Evolutionary conservation across 257 asterid genomes (phyloP).

Genomic region (Fraxinus pennsylvanica): DNA sequence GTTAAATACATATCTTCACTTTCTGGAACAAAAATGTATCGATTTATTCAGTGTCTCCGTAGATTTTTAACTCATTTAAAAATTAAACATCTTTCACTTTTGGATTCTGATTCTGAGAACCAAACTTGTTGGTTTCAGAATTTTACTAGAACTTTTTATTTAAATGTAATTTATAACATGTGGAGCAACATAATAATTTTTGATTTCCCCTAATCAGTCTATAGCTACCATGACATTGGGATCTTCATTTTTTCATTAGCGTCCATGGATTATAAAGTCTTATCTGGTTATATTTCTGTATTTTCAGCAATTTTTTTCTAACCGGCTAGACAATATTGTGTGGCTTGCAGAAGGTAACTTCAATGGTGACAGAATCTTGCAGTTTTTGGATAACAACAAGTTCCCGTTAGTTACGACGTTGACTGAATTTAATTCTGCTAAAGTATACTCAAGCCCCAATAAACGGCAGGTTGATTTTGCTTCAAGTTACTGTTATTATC

Average conservation of each 20-base stretch:
- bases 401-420: slow-evolving; percentile 74
- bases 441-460: slow-evolving; percentile 63
- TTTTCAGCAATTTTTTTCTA: not conserved
- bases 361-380: slow-evolving; percentile 50
- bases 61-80: not conserved
- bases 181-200: not conserved
- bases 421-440: slow-evolving; percentile 86
- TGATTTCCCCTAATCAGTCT: not conserved
- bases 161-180: not conserved
- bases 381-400: slow-evolving; percentile 71
- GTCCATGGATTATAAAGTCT: not conserved
- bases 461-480: slow-evolving; percentile 71
- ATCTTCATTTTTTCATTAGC: not conserved
- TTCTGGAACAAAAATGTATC: not conserved
- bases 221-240: not conserved
- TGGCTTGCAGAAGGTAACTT: slow-evolving; percentile 62
- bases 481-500: slow-evolving; percentile 13
- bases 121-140: no score
- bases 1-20: not conserved
- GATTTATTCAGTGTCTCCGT: not conserved
- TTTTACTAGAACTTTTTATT: not conserved
- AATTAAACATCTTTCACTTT: not conserved
- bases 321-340: slow-evolving; percentile 5
- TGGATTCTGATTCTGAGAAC: not conserved
- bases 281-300: not conserved